Conservation (phyloP, 176 grass and related monocot genomes). For the Thalia dealbata region DNA sequence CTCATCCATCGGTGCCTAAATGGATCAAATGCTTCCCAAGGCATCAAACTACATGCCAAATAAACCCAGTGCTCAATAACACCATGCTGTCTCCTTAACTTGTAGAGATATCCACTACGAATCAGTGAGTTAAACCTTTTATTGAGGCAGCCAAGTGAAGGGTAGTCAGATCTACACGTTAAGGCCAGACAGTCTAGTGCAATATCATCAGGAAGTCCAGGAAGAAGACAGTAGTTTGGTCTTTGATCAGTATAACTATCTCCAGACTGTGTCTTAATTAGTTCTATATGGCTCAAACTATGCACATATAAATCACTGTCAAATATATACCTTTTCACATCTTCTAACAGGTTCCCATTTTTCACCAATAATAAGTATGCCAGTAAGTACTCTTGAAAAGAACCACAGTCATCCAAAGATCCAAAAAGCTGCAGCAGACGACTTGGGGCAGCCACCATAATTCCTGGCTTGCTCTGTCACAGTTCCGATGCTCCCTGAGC, state of each 20-base stretch:
- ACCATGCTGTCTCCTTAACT: slow-evolving; percentile 50
- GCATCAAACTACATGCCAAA: slow-evolving; percentile 67
- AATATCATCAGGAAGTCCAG: slow-evolving; percentile 73
- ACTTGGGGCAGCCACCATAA: slow-evolving; percentile 42
- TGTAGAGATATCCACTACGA: slow-evolving; percentile 68
- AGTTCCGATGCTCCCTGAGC: slow-evolving; percentile 32
- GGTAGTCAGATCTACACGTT: slow-evolving; percentile 72
- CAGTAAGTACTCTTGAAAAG: slow-evolving; percentile 51
- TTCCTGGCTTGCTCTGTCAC: slow-evolving; percentile 38
- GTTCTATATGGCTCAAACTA: slow-evolving; percentile 28
- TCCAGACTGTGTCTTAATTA: slow-evolving; percentile 31
- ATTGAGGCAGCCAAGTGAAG: slow-evolving; percentile 58
- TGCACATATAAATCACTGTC: slow-evolving; percentile 22
- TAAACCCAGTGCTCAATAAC: slow-evolving; percentile 84
- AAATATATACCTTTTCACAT: slow-evolving; percentile 24
- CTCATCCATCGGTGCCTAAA: slow-evolving; percentile 63
- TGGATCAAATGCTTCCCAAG: slow-evolving; percentile 87
- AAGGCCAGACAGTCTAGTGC: slow-evolving; percentile 67
- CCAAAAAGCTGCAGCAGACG: slow-evolving; percentile 43
- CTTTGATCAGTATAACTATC: slow-evolving; percentile 32
- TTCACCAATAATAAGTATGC: slow-evolving; percentile 49
- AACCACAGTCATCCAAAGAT: slow-evolving; percentile 44
- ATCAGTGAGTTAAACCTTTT: slow-evolving; percentile 73
- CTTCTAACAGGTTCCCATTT: slow-evolving; percentile 34
- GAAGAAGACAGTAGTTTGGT: slow-evolving; percentile 62